Base-by-base conservation (phyloP, 2,329 filamentous ascomycete species). In the Aspergillus luchuensis region DNA sequence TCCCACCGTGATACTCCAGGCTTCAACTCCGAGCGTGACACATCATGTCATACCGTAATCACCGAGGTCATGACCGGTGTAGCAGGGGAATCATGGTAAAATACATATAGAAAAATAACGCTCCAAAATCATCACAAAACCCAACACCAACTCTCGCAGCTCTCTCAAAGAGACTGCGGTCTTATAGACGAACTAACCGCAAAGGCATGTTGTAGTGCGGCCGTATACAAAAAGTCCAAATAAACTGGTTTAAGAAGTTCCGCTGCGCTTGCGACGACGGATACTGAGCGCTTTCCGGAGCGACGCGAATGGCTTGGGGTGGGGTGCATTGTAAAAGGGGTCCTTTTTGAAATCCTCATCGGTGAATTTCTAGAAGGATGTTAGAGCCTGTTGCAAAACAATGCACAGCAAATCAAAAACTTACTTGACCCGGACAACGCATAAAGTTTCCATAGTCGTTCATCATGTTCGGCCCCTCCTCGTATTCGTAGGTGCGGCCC, bases 391-490 rank as follows among this genome's bases (percentile, higher is more conserved):
- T 33, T 15, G 36, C 45, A 10, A 51, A 51, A 7, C 5, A 41
- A 13, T 23, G 21, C 43, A 38, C 7, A 28, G 6, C 7, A 33
- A 47, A 23, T 11, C 19, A 56, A 30, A 23, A 48, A 83, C 89
- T 76, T 82, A 95, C 92, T 66, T 91, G 74, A 53, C 87, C 87
- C 4, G 88, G 85, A 80, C 87, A 94, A 50, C 91, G 85, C 78
- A 87, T 90, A 72, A 95, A 97, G 62, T 89, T 86, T 0, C 79
- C 77, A 55, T 70, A 71, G 30, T 75, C 75, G 69, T 94, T 91
- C 89, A 93, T 92, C 72, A 97, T 81, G 70, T 97, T 92, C 2
- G 89, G 84, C n/a, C 92, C 92, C 71, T 97, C 92, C 69, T 91
- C 82, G 69, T 97, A 97, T 28, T 88, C 66, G 81, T 96, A 91